Conservation (phyloP, 345 rosid species). For the Garcia nutans region DNA sequence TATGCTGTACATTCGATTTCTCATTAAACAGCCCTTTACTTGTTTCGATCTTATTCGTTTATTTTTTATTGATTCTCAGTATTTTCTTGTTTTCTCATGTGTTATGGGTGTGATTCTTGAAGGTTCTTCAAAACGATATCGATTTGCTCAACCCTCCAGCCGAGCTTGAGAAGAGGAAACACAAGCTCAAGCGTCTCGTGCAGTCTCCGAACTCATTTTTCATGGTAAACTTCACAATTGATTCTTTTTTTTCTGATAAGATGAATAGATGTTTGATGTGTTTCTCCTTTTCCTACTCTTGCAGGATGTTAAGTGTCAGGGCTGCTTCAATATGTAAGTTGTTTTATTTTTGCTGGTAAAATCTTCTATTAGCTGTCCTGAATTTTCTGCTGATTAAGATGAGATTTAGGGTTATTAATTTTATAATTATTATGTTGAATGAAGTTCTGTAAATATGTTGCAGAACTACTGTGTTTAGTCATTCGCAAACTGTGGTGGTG, state of each 20-base stretch:
- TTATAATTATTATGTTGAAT: too few species aligned
- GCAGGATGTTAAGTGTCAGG: constrained; percentile 25
- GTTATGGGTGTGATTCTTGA: too few species aligned
- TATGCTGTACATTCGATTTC: not conserved
- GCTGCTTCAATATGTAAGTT: constrained; percentile 24
- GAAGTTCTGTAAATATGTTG: not conserved
- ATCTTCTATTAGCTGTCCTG: too few species aligned
- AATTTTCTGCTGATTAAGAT: too few species aligned
- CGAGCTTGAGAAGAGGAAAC: constrained; percentile 24
- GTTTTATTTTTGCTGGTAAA: too few species aligned
- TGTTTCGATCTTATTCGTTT: too few species aligned
- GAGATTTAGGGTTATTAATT: too few species aligned
- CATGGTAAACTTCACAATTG: constrained; percentile 4
- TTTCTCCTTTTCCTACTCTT: not conserved
- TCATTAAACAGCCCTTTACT: too few species aligned
- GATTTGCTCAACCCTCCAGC: constrained; percentile 19
- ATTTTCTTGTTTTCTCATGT: too few species aligned
- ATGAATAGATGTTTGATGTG: not conserved
- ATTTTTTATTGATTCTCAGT: too few species aligned
- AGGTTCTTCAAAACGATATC: constrained; percentile 26
- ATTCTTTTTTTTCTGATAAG: not conserved
- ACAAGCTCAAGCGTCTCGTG: constrained; percentile 25
- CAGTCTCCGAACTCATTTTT: constrained; percentile 23
- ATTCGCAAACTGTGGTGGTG: constrained; percentile 22
- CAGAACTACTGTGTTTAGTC: constrained; percentile 22